phyloP scores from a whole-genome alignment of 257 asterid genomes.

The Ophiorrhiza pumila region DNA sequence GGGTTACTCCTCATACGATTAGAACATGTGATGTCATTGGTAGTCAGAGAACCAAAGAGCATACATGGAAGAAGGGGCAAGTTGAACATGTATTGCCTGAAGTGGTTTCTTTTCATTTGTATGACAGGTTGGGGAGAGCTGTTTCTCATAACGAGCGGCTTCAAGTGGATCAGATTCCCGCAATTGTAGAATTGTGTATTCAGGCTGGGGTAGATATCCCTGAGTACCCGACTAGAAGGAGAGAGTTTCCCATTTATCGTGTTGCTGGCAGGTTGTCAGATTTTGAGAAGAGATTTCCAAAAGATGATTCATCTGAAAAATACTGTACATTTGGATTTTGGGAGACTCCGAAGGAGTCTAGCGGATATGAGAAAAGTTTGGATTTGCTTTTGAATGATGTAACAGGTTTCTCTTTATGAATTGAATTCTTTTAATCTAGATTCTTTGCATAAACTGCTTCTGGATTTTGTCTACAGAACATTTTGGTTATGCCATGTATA shows the following conservation, averaged over 20 bases:
- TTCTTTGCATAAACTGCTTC: not conserved
- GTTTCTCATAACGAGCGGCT: constrained; percentile 68
- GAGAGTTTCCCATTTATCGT: constrained; percentile 50
- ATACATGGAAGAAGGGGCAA: constrained; percentile 58
- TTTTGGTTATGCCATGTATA: not conserved
- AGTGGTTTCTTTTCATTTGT: constrained; percentile 65
- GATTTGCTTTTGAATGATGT: constrained; percentile 32
- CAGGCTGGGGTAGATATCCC: constrained; percentile 73
- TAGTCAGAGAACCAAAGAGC: constrained; percentile 49
- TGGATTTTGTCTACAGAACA: not conserved
- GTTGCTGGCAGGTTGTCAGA: constrained; percentile 68
- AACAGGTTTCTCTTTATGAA: constrained; percentile 36
- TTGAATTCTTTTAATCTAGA: not conserved
- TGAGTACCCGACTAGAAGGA: constrained; percentile 59
- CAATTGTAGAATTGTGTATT: constrained; percentile 64
- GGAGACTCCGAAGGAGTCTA: constrained; percentile 28
- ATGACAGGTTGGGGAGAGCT: constrained; percentile 67
- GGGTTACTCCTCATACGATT: constrained; percentile 59
- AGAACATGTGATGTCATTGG: constrained; percentile 56
- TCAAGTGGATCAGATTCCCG: constrained; percentile 66
- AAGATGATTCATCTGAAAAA: constrained; percentile 29
- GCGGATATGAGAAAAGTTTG: constrained; percentile 16
- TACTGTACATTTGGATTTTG: constrained; percentile 40
- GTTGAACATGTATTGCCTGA: constrained; percentile 47
- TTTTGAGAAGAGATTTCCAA: constrained; percentile 69